These are phyloP conservation scores for Arthrobotrys conoides DNA, from an alignment of 2,329 filamentous ascomycete species.

Conservation along the genomic window DNA sequence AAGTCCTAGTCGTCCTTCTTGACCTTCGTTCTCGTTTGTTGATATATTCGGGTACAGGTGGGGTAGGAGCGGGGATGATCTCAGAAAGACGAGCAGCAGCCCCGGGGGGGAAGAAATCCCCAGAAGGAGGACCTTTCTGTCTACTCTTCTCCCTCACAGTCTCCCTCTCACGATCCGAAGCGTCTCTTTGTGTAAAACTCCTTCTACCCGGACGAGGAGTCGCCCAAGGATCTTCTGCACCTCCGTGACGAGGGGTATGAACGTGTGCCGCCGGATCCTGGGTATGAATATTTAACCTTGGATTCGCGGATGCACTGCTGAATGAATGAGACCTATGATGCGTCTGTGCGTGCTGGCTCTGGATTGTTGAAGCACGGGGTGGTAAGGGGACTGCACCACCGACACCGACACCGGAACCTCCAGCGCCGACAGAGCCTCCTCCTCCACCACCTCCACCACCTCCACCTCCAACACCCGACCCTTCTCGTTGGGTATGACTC, in stretches of 20 bases:
- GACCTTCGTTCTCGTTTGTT: constrained; percentile 47
- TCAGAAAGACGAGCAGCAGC: constrained; percentile 55
- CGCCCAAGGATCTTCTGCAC: constrained; percentile 52
- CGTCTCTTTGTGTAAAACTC: constrained; percentile 49
- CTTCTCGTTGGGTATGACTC: constrained; percentile 47
- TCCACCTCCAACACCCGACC: constrained; percentile 22
- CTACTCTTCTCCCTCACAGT: constrained; percentile 55
- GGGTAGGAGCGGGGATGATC: constrained; percentile 57
- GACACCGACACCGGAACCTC: not conserved
- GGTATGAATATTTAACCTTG: constrained; percentile 53
- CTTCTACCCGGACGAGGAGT: constrained; percentile 27
- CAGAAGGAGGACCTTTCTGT: constrained; percentile 37
- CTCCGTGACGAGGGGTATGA: constrained; percentile 44
- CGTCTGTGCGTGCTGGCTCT: constrained; percentile 55
- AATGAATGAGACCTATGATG: constrained; percentile 57
- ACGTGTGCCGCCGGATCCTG: constrained; percentile 40
- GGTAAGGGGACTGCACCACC: constrained; percentile 35
- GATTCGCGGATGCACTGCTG: constrained; percentile 44
- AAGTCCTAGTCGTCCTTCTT: constrained; percentile 41
- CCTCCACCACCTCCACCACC: too few species aligned
- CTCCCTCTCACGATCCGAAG: constrained; percentile 52
- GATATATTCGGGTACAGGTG: constrained; percentile 56
- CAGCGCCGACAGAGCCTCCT: constrained; percentile 19
- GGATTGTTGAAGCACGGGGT: constrained; percentile 42
- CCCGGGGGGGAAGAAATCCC: constrained; percentile 57